Percentiles rank a stretch among this genome's conserved stretches.
Evolutionary conservation across 2,329 filamentous ascomycete species (phyloP).

Genomic region (Fusarium hostae): DNA sequence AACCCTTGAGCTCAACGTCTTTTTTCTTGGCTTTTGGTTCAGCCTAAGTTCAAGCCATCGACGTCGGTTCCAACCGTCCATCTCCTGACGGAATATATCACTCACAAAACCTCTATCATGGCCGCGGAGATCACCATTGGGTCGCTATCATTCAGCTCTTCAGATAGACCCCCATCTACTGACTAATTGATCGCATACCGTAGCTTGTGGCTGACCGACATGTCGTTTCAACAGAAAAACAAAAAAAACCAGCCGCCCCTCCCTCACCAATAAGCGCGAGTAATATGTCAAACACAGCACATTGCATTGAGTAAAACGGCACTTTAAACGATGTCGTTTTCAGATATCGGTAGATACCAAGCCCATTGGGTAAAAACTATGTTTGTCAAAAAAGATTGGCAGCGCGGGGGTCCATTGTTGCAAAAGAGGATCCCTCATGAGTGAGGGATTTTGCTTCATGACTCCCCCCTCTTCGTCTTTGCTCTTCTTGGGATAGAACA

Average conservation of each 20-base stretch:
- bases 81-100: neutral
- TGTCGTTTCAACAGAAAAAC: slow-evolving; percentile 34
- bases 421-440: slow-evolving; percentile 24
- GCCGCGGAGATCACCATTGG: slow-evolving; percentile 20
- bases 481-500: slow-evolving; percentile 41
- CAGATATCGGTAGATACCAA: slow-evolving; percentile 37
- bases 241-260: slow-evolving; percentile 29
- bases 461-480: slow-evolving; percentile 15
- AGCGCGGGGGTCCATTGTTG: slow-evolving; percentile 26
- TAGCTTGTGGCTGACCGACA: slow-evolving; percentile 31
- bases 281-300: slow-evolving; percentile 33
- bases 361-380: slow-evolving; percentile 35
- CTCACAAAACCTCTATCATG: slow-evolving; percentile 4
- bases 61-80: slow-evolving; percentile 18
- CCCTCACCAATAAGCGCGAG: slow-evolving; percentile 30
- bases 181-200: slow-evolving; percentile 23
- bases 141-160: slow-evolving; percentile 8
- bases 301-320: slow-evolving; percentile 38
- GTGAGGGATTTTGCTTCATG: slow-evolving; percentile 42
- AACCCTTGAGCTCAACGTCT: neutral
- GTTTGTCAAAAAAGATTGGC: slow-evolving; percentile 10
- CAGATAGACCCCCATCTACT: slow-evolving; percentile 26
- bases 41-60: slow-evolving; percentile 3
- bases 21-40: slow-evolving; percentile 9
- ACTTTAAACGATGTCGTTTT: slow-evolving; percentile 25